These are phyloP conservation scores for Jatropha podagrica DNA, from an alignment of 441 rosid genomes.

Conservation along the genomic window DNA sequence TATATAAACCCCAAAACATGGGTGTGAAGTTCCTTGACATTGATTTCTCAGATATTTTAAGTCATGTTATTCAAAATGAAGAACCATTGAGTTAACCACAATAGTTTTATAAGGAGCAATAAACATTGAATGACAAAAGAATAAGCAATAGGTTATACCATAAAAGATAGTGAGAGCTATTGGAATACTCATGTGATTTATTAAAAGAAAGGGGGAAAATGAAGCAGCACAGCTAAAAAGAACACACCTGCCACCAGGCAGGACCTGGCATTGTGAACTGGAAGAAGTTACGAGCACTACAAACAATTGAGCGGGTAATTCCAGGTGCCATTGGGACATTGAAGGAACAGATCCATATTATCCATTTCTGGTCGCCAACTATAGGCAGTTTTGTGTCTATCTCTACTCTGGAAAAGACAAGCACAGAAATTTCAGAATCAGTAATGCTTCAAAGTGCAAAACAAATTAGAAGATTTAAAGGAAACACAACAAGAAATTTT, in stretches of 20 bases:
- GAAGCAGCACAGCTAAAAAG: constrained; percentile 15
- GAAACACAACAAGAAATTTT: constrained; percentile 4
- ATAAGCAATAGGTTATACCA: background rate
- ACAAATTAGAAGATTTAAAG: background rate
- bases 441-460: background rate
- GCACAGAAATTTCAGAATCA: background rate
- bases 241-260: constrained; percentile 91
- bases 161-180: background rate
- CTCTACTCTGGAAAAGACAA: constrained; percentile 56
- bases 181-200: background rate
- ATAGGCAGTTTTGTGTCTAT: constrained; percentile 84
- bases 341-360: constrained; percentile 94
- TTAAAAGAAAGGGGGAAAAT: background rate
- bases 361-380: constrained; percentile 83
- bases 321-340: constrained; percentile 98
- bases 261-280: constrained; percentile 92
- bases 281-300: constrained; percentile 97
- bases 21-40: background rate
- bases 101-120: background rate
- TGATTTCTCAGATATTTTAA: background rate
- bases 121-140: background rate
- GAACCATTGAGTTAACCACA: background rate
- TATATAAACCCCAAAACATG: background rate
- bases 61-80: background rate
- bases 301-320: constrained; percentile 90